A percentile compares a stretch with the other conserved stretches of the same genome.
phyloP scores from a whole-genome alignment of 169 alveolate genomes.

The Plasmodium reichenowi region DNA sequence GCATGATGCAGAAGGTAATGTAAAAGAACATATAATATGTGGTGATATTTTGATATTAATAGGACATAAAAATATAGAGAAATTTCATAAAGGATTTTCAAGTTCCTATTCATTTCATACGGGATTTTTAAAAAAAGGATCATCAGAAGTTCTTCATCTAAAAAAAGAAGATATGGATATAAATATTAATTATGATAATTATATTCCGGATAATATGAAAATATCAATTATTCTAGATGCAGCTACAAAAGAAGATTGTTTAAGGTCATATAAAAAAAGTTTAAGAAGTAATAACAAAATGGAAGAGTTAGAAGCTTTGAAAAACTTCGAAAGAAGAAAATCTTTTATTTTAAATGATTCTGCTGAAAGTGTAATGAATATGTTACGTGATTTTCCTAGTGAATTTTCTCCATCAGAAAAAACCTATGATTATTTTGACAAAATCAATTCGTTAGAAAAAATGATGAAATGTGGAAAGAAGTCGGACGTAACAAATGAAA shows the following conservation, averaged over 20 bases:
- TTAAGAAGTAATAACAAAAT: conserved; percentile 49
- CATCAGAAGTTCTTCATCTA: conserved; percentile 66
- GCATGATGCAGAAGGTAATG: conserved; percentile 80
- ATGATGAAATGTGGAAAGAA: background rate
- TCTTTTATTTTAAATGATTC: conserved; percentile 8
- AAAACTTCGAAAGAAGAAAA: conserved; percentile 43
- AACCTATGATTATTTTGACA: background rate
- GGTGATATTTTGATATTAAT: conserved; percentile 84
- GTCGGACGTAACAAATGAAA: background rate
- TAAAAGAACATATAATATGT: conserved; percentile 77
- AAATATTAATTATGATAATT: conserved; percentile 63
- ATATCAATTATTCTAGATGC: conserved; percentile 64
- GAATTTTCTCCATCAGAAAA: background rate
- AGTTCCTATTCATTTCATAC: conserved; percentile 84
- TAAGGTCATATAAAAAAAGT: conserved; percentile 42
- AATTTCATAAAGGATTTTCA: conserved; percentile 75
- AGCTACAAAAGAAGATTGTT: conserved; percentile 23
- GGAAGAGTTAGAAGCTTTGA: conserved; percentile 57
- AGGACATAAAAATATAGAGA: conserved; percentile 77
- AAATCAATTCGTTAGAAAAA: conserved; percentile 1
- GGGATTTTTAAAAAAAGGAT: conserved; percentile 70
- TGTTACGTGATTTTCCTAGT: background rate
- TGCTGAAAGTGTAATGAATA: background rate
- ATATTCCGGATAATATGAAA: conserved; percentile 68
- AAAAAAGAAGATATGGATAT: conserved; percentile 75